phyloP scores from a whole-genome alignment of 2,329 filamentous ascomycete species.

The Ophiostoma novo-ulmi region DNA sequence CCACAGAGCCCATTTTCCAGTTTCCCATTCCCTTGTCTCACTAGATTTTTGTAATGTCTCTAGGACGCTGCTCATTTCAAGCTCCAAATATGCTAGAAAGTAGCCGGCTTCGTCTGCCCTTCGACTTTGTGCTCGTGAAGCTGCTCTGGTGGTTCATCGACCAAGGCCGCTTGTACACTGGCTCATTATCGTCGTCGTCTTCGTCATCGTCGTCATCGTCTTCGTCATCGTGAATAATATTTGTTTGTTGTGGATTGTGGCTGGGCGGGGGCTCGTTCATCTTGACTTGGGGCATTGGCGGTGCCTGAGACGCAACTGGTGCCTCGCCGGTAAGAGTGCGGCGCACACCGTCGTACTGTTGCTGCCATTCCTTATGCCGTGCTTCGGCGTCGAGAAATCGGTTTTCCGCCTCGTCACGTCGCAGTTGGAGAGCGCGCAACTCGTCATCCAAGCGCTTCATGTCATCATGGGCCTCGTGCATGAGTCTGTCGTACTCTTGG shows the following conservation, averaged over 20 bases:
- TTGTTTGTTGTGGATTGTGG: background rate
- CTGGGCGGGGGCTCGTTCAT: background rate
- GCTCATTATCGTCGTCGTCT: constrained; percentile 11
- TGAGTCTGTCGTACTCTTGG: constrained; percentile 14
- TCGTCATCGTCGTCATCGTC: constrained; percentile 13
- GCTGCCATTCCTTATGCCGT: constrained; percentile 13
- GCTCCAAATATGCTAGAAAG: constrained; percentile 13
- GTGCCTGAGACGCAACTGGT: background rate
- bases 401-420: constrained; percentile 7
- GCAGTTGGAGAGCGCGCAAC: constrained; percentile 4
- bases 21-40: background rate
- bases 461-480: constrained; percentile 9
- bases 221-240: background rate
- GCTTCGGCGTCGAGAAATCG: constrained; percentile 12
- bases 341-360: constrained; percentile 3
- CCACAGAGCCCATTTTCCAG: background rate
- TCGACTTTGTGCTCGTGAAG: constrained; percentile 13
- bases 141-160: constrained; percentile 13
- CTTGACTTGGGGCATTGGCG: background rate
- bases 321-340: constrained; percentile 3
- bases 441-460: constrained; percentile 13
- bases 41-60: background rate
- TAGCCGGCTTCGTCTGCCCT: constrained; percentile 5
- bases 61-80: background rate
- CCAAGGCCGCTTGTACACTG: constrained; percentile 15